Conservation (phyloP, 1,139 yeast genomes). For the Saccharomyces hybrid region DNA sequence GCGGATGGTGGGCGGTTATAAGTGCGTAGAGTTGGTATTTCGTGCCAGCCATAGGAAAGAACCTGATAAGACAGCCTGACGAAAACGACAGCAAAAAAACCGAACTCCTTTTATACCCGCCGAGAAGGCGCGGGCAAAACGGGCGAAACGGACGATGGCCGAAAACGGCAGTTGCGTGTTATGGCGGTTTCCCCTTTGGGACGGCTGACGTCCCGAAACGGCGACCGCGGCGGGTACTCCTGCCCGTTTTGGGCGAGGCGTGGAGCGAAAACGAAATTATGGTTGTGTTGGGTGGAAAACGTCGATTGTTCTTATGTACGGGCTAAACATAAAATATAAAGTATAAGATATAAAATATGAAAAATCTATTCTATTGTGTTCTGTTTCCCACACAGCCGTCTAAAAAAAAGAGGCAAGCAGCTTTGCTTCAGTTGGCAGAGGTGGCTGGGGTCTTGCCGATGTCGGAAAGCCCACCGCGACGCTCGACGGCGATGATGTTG, state of each 20-base stretch:
- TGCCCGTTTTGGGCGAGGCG: background rate
- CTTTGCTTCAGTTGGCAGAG: too few species aligned
- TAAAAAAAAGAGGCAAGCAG: background rate
- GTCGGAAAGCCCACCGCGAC: background rate
- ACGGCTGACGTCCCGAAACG: background rate
- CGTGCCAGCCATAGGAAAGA: background rate
- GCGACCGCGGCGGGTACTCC: slow-evolving; percentile 1
- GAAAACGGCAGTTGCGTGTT: background rate
- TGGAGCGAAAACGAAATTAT: background rate
- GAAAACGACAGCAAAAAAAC: background rate
- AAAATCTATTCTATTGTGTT: background rate
- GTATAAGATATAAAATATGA: too few species aligned
- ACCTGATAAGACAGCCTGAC: background rate
- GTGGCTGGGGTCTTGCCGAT: background rate
- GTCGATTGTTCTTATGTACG: background rate
- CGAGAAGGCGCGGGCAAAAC: background rate
- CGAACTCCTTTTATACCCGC: background rate
- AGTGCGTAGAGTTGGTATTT: too few species aligned
- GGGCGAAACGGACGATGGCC: background rate
- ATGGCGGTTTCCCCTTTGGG: background rate
- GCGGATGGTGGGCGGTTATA: background rate
- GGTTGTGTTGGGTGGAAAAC: background rate
- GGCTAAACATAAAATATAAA: background rate
- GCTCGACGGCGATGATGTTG: background rate
- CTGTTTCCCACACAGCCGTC: background rate